Conservation (phyloP, 441 rosid species). For the Erodium moschatum region DNA sequence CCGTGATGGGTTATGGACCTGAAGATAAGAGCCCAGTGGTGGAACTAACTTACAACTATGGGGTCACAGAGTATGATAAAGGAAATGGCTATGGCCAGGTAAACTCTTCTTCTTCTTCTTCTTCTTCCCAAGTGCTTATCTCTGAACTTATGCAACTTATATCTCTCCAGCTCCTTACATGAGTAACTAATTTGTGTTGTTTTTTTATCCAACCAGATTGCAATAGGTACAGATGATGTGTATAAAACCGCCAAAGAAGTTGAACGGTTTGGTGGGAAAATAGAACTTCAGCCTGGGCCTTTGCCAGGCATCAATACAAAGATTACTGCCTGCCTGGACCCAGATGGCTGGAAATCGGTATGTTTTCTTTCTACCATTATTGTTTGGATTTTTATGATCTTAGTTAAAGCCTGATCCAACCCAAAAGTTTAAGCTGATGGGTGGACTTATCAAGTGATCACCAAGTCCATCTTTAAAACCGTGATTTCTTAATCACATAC, state of each 20-base stretch:
- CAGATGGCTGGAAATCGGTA: constrained; percentile 96
- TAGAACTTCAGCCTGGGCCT: constrained; percentile 80
- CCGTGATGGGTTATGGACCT: constrained; percentile 93
- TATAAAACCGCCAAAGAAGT: constrained; percentile 81
- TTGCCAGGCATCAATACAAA: constrained; percentile 84
- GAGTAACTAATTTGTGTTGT: constrained; percentile 11
- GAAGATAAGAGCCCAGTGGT: constrained; percentile 77
- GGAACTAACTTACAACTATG: constrained; percentile 86
- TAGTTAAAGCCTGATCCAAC: no score
- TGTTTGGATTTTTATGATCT: neutral
- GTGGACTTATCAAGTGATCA: no score
- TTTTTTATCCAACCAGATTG: constrained; percentile 44
- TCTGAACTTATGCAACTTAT: neutral
- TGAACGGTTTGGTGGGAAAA: constrained; percentile 61
- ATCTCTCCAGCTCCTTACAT: neutral
- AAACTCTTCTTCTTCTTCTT: neutral
- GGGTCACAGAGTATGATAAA: constrained; percentile 75
- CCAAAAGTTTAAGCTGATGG: no score
- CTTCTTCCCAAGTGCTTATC: neutral
- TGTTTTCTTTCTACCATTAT: constrained; percentile 15
- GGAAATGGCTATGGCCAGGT: constrained; percentile 95
- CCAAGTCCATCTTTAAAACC: no score
- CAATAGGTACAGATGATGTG: constrained; percentile 88
- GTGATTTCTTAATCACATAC: no score
- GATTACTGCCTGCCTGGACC: constrained; percentile 91